Evolutionary conservation across 306 rosid genomes (phyloP), one percentile per base, ranked within the genome.

Genomic region (Cercis canadensis): DNA sequence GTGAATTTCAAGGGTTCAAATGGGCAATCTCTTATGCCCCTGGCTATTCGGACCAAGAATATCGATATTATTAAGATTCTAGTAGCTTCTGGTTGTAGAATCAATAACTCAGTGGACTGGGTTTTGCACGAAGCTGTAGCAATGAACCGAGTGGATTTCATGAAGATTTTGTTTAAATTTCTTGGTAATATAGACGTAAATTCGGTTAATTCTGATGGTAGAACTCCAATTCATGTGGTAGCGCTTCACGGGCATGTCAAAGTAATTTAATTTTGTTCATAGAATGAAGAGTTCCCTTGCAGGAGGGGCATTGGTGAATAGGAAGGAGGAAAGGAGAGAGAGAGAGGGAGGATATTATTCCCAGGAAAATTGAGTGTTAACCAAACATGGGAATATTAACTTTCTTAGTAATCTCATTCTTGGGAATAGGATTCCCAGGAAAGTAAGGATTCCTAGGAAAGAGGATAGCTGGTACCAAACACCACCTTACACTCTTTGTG

Each of bases 141-240:
- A 19, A 64, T 47, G 73, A 78, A 86, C 65, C 77, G 90, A 17
- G 70, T 81, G 44, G 98, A 90, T 47, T 29, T 88, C 62, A 68
- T 93, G 61, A 85, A 87, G 76, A 66, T 82, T 74, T 41, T 87
- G 57, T 46, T 8, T 3, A 72, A 53, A 18, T 70, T 43, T 0
- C 75, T 68, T 15, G 5, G 59, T 1, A 75, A 50, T 0, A 51
- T 85, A 31, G 82, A 82, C 45, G 76, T 86, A 31, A 84, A 89
- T 18, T 74, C 72, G 12, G 71, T 39, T 2, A 82, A 87, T 68
- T 39, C 74, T 0, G 77, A 76, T 2, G 85, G 85, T 16, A 82
- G 78, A 50, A 89, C 84, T 13, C 83, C 97, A 45, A 78, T 90
- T 15, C 98, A 94, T 41, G 40, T 77, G 53, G 88, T 91, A 10